Percentiles rank a stretch among this genome's conserved stretches.
phyloP scores from a whole-genome alignment of 2,329 filamentous ascomycete genomes.

The Xylariaceae sp. region DNA sequence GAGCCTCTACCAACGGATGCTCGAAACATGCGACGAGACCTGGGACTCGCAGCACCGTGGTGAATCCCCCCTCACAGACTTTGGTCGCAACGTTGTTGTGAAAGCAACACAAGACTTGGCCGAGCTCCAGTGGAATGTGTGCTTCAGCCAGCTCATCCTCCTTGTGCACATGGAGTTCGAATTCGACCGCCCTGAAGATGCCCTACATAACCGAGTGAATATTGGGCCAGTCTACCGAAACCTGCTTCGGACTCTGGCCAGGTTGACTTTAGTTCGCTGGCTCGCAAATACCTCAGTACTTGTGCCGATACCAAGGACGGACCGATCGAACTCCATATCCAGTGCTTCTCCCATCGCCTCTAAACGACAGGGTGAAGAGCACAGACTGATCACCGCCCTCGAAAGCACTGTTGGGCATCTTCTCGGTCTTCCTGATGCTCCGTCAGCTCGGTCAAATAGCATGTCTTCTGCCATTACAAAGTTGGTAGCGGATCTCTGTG shows the following conservation, averaged over 20 bases:
- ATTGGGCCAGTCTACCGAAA: conserved; percentile 63
- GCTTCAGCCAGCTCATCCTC: conserved; percentile 76
- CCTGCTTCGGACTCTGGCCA: conserved; percentile 62
- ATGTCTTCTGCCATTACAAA: conserved; percentile 52
- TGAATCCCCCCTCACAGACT: conserved; percentile 54
- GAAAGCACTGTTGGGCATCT: conserved; percentile 56
- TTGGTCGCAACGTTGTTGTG: conserved; percentile 68
- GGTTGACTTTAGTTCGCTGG: conserved; percentile 68
- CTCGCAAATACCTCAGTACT: conserved; percentile 52
- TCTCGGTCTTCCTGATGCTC: conserved; percentile 49
- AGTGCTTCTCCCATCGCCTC: conserved; percentile 23
- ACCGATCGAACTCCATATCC: conserved; percentile 29
- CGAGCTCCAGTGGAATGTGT: conserved; percentile 61
- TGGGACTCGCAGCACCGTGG: conserved; percentile 28
- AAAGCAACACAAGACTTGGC: conserved; percentile 74
- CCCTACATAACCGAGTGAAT: conserved; percentile 50
- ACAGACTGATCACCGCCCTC: conserved; percentile 47
- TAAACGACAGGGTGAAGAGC: conserved; percentile 38
- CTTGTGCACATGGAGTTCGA: conserved; percentile 82
- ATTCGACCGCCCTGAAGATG: conserved; percentile 64
- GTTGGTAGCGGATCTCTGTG: conserved; percentile 59
- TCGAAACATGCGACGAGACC: conserved; percentile 35
- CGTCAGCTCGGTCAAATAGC: conserved; percentile 29
- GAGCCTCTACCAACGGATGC: conserved; percentile 45
- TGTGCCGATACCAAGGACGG: conserved; percentile 36